phyloP scores from a whole-genome alignment of 2,329 filamentous ascomycete genomes.

The Pseudofabraea citricarpa region DNA sequence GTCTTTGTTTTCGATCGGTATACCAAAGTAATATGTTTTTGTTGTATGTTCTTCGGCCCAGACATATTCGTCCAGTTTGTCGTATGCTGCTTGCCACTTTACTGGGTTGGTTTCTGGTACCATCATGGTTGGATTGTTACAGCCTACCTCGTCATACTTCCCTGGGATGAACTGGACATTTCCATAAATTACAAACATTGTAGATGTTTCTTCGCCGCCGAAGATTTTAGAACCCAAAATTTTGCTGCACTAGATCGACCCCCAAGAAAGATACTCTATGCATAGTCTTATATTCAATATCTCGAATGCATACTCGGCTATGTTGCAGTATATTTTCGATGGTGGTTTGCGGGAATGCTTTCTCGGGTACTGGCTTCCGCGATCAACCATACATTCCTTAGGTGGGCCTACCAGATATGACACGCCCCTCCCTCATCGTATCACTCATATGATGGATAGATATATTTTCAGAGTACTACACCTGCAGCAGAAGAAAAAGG shows the following conservation, averaged over 20 bases:
- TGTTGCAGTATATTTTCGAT: background rate
- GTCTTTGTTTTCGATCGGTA: constrained; percentile 30
- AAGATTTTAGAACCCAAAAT: background rate
- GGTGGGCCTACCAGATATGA: no score
- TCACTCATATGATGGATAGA: no score
- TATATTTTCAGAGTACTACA: no score
- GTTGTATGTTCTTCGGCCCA: constrained; percentile 30
- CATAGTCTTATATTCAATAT: no score
- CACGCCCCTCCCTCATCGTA: no score
- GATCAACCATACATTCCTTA: background rate
- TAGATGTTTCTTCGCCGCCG: background rate
- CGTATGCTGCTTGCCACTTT: constrained; percentile 37
- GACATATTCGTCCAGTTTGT: constrained; percentile 33
- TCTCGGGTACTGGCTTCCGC: background rate
- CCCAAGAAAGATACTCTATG: background rate
- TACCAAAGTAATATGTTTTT: constrained; percentile 38
- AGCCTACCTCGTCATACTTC: constrained; percentile 28
- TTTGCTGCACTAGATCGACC: background rate
- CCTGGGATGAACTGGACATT: constrained; percentile 34
- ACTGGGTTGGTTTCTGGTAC: background rate
- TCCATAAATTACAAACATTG: constrained; percentile 3
- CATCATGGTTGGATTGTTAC: background rate
- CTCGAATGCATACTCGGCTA: background rate
- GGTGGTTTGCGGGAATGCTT: background rate
- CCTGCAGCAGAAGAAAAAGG: no score